Conservation (phyloP, 768 basidiomycete species). For the Tylopilus subfusipes region DNA sequence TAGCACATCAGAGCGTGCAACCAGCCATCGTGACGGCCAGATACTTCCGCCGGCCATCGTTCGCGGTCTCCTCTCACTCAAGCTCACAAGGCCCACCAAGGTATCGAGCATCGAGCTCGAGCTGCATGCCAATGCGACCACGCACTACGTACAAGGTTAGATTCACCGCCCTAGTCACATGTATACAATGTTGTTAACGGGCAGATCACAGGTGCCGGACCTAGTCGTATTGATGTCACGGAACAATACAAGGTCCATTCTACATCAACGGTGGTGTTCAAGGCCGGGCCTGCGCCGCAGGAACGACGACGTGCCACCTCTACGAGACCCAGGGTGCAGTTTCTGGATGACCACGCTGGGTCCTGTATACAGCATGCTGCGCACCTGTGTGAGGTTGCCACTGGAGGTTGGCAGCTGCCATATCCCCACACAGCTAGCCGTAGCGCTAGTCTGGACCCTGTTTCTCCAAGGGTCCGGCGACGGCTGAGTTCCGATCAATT, state of each 20-base stretch:
- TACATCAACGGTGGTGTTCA: conserved; percentile 69
- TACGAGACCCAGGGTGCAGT: conserved; percentile 16
- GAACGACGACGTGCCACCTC: conserved; percentile 8
- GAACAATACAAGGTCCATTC: conserved; percentile 78
- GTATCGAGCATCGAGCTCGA: conserved; percentile 84
- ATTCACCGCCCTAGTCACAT: neutral
- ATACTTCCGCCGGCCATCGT: conserved; percentile 58
- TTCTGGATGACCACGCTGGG: conserved; percentile 2
- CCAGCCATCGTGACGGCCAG: conserved; percentile 23
- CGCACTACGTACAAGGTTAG: conserved; percentile 85
- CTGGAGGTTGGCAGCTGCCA: neutral
- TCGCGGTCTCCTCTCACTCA: conserved; percentile 62
- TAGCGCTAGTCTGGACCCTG: conserved; percentile 12
- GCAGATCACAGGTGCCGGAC: conserved; percentile 51
- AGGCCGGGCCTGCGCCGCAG: conserved; percentile 45
- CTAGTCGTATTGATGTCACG: conserved; percentile 66
- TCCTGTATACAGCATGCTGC: neutral
- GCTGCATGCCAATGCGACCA: conserved; percentile 66
- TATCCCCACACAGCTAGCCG: neutral
- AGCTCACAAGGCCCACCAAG: conserved; percentile 71
- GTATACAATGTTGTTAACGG: neutral
- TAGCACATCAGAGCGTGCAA: conserved; percentile 35
- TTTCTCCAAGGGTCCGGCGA: conserved; percentile 3
- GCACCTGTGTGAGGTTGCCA: neutral
- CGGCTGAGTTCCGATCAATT: conserved; percentile 10